Conservation (phyloP, 805 yeast genomes). For the Starmerella etchellsii region DNA sequence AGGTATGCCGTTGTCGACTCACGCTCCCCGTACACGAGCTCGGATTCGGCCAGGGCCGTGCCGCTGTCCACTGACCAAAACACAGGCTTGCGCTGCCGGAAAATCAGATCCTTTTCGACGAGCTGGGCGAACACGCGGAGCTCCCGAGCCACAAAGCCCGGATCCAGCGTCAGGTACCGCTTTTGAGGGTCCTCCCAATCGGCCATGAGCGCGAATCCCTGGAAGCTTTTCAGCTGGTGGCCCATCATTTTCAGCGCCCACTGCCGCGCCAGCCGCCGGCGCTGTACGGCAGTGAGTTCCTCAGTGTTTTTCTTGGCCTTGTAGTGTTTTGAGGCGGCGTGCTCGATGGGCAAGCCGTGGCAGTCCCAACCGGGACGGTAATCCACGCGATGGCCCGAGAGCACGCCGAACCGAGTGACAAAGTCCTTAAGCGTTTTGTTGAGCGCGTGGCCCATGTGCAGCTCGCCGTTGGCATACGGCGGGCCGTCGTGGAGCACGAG, state of each 20-base stretch:
- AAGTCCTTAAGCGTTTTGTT: constrained; percentile 85
- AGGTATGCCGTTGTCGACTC: constrained; percentile 11
- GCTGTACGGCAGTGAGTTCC: constrained; percentile 31
- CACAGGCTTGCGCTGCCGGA: constrained; percentile 84
- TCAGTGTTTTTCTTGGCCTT: constrained; percentile 7
- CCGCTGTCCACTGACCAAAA: constrained; percentile 93
- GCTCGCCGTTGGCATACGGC: constrained; percentile 92
- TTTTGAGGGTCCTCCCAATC: constrained; percentile 47
- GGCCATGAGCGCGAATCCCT: constrained; percentile 65
- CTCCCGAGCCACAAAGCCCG: constrained; percentile 62
- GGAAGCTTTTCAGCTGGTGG: constrained; percentile 51
- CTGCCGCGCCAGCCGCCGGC: constrained; percentile 50
- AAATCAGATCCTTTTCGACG: constrained; percentile 53
- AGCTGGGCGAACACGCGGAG: constrained; percentile 54
- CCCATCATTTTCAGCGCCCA: constrained; percentile 60
- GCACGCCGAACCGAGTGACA: constrained; percentile 55
- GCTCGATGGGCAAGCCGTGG: constrained; percentile 93
- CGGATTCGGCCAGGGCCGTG: constrained; percentile 95
- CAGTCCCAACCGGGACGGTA: constrained; percentile 98
- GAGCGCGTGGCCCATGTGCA: constrained; percentile 85
- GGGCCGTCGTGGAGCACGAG: constrained; percentile 90
- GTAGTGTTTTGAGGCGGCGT: constrained; percentile 50
- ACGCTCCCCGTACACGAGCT: constrained; percentile 71
- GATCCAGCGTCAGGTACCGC: constrained; percentile 57
- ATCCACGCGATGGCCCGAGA: constrained; percentile 47